Percentiles rank a stretch among this genome's conserved stretches.
phyloP scores from a whole-genome alignment of 192 early-diverging fungal genomes.

The Funneliformis geosporum region DNA sequence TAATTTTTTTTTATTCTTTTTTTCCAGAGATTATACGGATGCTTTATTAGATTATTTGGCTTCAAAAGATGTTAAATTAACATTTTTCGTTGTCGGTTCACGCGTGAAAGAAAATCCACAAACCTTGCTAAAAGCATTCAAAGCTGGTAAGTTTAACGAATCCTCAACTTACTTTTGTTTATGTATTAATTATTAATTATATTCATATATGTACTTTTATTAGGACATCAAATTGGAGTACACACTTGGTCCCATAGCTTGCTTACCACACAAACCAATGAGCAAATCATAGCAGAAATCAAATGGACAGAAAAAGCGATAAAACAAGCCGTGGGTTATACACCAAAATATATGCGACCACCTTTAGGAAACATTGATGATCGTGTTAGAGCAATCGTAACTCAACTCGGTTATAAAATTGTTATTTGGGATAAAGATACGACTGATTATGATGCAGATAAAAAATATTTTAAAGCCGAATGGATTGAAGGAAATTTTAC shows the following conservation, averaged over 20 bases:
- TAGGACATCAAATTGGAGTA: constrained; percentile 61
- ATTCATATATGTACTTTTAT: too few species aligned
- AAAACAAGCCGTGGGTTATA: constrained; percentile 51
- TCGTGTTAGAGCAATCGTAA: constrained; percentile 63
- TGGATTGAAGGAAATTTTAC: constrained; percentile 30
- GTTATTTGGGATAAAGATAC: constrained; percentile 41
- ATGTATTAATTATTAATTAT: neutral
- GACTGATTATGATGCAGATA: constrained; percentile 28
- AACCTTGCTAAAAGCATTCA: neutral
- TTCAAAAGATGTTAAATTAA: constrained; percentile 51
- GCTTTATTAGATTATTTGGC: constrained; percentile 51
- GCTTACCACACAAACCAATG: constrained; percentile 50
- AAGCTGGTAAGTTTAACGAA: constrained; percentile 35
- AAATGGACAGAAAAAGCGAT: constrained; percentile 59
- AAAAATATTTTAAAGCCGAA: neutral
- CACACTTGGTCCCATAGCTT: constrained; percentile 66
- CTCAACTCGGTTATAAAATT: constrained; percentile 52
- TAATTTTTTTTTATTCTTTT: neutral
- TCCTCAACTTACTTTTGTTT: constrained; percentile 30
- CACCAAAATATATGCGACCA: constrained; percentile 63
- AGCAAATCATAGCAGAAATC: constrained; percentile 58
- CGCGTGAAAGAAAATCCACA: constrained; percentile 54
- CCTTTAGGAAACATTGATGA: constrained; percentile 74
- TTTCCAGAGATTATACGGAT: constrained; percentile 40
- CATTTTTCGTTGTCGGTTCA: constrained; percentile 66